phyloP scores from a whole-genome alignment of 2,329 filamentous ascomycete species.

The Dissoconium aciculare region DNA sequence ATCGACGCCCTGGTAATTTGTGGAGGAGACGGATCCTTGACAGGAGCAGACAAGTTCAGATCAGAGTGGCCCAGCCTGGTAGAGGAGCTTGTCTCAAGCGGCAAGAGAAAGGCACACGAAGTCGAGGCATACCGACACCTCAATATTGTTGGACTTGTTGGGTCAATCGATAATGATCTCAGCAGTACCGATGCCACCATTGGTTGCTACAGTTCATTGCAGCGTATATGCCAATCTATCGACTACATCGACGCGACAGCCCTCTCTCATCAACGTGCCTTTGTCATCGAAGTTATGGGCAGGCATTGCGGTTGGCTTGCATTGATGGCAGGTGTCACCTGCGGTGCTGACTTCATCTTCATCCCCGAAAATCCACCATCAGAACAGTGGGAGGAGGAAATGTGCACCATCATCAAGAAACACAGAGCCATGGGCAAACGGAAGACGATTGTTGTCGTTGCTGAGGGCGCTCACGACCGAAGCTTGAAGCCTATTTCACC shows the following conservation, averaged over 20 bases:
- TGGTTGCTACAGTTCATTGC: slow-evolving; percentile 85
- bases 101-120: slow-evolving; percentile 56
- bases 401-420: slow-evolving; percentile 63
- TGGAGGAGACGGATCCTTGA: slow-evolving; percentile 90
- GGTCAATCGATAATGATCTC: slow-evolving; percentile 97
- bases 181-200: slow-evolving; percentile 95
- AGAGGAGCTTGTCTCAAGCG: slow-evolving; percentile 63
- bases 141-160: slow-evolving; percentile 92
- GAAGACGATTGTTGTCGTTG: slow-evolving; percentile 95
- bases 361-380: slow-evolving; percentile 85
- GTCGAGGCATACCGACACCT: slow-evolving; percentile 65
- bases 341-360: slow-evolving; percentile 91
- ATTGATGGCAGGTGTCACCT: slow-evolving; percentile 87
- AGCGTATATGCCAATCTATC: slow-evolving; percentile 86
- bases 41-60: slow-evolving; percentile 86
- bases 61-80: slow-evolving; percentile 81
- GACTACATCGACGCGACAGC: slow-evolving; percentile 96
- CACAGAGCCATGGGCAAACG: slow-evolving; percentile 82
- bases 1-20: slow-evolving; percentile 96
- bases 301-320: slow-evolving; percentile 96
- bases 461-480: slow-evolving; percentile 80
- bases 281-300: slow-evolving; percentile 98
- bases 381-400: slow-evolving; percentile 77
- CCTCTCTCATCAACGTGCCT: slow-evolving; percentile 83
- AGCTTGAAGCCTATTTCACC: slow-evolving; percentile 73